Evolutionary conservation across 139 green algal genomes (phyloP).

Genomic region (Micractinium sp.): DNA sequence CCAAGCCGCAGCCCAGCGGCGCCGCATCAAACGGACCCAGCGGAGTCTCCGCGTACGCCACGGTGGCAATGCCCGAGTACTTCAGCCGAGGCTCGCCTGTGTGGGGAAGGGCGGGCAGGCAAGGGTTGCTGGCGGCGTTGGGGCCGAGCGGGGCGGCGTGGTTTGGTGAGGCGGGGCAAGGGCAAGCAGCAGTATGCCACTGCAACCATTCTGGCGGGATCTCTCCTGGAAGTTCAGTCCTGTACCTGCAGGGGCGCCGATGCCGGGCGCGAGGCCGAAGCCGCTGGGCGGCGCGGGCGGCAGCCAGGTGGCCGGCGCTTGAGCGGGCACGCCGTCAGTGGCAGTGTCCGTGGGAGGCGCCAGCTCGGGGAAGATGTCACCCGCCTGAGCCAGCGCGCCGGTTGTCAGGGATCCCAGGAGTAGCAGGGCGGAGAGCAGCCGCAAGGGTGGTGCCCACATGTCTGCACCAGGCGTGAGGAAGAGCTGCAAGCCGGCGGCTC

Average conservation of each 20-base stretch:
- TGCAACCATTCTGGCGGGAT: too few species aligned
- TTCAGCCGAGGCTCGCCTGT: slow-evolving; percentile 26
- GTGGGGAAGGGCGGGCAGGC: background rate
- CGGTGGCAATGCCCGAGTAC: slow-evolving; percentile 31
- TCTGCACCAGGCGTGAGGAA: too few species aligned
- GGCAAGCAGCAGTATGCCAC: too few species aligned
- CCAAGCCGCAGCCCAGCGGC: slow-evolving; percentile 38
- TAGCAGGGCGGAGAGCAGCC: background rate
- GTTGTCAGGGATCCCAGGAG: background rate
- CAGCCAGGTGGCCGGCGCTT: background rate
- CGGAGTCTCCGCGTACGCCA: slow-evolving; percentile 18
- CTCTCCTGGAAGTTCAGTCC: too few species aligned
- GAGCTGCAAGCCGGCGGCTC: too few species aligned
- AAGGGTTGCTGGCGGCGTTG: too few species aligned
- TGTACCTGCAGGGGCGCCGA: slow-evolving; percentile 8
- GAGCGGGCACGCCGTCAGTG: background rate
- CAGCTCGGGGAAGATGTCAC: background rate
- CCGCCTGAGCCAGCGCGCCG: background rate
- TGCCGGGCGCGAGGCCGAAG: slow-evolving; percentile 8
- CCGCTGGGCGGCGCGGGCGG: background rate
- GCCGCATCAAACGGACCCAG: slow-evolving; percentile 19
- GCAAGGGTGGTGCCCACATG: too few species aligned
- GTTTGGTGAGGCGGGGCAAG: too few species aligned
- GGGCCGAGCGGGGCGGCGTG: background rate
- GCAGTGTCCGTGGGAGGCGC: background rate